Percentiles rank a stretch among this genome's conserved stretches.
Conservation (phyloP, 2,329 filamentous ascomycete genomes). For the Penicillium sp. region DNA sequence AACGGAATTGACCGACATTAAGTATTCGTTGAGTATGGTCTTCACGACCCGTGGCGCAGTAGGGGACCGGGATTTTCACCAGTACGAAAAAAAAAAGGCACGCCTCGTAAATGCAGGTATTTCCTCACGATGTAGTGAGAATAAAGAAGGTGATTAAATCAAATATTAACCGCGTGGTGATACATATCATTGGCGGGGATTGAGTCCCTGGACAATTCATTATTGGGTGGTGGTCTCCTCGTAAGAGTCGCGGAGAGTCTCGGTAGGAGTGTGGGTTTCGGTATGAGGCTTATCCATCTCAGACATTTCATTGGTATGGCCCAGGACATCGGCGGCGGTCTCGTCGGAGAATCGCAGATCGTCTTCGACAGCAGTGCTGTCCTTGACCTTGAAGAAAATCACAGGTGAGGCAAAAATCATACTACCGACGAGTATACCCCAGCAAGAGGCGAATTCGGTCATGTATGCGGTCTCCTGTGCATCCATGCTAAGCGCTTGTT, state of each 20-base stretch:
- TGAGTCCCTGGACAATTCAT: background rate
- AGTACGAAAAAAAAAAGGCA: background rate
- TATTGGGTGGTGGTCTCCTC: conserved; percentile 11
- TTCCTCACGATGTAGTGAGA: background rate
- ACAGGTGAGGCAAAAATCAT: conserved; percentile 76
- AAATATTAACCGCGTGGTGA: conserved; percentile 2
- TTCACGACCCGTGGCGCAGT: background rate
- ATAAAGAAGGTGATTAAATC: background rate
- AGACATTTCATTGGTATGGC: conserved; percentile 20
- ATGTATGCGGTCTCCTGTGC: conserved; percentile 61
- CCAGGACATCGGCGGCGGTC: conserved; percentile 67
- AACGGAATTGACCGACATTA: background rate
- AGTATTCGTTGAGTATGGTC: background rate
- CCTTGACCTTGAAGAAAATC: conserved; percentile 74
- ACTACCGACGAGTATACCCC: conserved; percentile 72
- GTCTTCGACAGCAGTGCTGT: conserved; percentile 75
- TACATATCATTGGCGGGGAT: conserved; percentile 1
- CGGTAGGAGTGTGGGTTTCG: background rate
- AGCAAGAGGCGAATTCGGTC: conserved; percentile 70
- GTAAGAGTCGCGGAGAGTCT: conserved; percentile 5
- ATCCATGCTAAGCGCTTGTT: conserved; percentile 60
- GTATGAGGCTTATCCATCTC: conserved; percentile 20
- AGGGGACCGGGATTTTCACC: background rate
- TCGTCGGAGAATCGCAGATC: conserved; percentile 84
- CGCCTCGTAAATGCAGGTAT: conserved; percentile 18